These are phyloP conservation scores for Pyricularia pennisetigena DNA, from an alignment of 2,329 filamentous ascomycete genomes.

Conservation along the genomic window DNA sequence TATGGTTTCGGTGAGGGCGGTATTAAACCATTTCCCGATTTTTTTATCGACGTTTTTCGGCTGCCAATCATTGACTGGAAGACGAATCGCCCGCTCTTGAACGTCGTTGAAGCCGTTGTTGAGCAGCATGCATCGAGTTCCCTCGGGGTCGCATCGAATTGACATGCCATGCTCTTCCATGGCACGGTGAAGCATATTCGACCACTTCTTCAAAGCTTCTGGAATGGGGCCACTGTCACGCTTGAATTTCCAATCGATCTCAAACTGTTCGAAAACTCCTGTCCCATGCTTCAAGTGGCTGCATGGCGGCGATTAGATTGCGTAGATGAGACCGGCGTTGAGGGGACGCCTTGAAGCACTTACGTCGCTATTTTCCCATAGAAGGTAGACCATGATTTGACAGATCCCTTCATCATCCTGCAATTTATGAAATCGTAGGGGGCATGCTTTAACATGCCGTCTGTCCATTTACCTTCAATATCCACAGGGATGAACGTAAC, in stretches of 20 bases:
- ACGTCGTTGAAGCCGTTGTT: conserved; percentile 73
- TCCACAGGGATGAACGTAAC: conserved; percentile 62
- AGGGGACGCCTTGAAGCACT: conserved; percentile 16
- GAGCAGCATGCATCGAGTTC: conserved; percentile 50
- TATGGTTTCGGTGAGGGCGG: conserved; percentile 63
- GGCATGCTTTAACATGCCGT: conserved; percentile 20
- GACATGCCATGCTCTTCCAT: conserved; percentile 57
- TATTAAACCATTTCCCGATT: conserved; percentile 75
- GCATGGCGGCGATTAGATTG: conserved; percentile 11
- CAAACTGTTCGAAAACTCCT: conserved; percentile 77
- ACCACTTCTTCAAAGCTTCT: conserved; percentile 55
- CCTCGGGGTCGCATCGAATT: conserved; percentile 45
- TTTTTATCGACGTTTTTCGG: conserved; percentile 52
- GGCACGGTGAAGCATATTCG: conserved; percentile 54
- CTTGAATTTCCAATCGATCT: conserved; percentile 73
- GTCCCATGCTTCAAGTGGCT: conserved; percentile 68
- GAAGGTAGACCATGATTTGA: conserved; percentile 63
- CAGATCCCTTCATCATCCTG: conserved; percentile 68
- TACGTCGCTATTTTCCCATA: conserved; percentile 63
- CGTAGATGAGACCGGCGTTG: too few relatives aligned
- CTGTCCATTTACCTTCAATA: conserved; percentile 64
- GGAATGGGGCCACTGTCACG: conserved; percentile 58
- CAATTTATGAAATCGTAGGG: conserved; percentile 80
- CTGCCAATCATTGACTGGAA: conserved; percentile 70
- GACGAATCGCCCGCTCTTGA: conserved; percentile 54